Evolutionary conservation across 2,329 filamentous ascomycete genomes (phyloP).

Genomic region (Trematosphaeria pertusa): DNA sequence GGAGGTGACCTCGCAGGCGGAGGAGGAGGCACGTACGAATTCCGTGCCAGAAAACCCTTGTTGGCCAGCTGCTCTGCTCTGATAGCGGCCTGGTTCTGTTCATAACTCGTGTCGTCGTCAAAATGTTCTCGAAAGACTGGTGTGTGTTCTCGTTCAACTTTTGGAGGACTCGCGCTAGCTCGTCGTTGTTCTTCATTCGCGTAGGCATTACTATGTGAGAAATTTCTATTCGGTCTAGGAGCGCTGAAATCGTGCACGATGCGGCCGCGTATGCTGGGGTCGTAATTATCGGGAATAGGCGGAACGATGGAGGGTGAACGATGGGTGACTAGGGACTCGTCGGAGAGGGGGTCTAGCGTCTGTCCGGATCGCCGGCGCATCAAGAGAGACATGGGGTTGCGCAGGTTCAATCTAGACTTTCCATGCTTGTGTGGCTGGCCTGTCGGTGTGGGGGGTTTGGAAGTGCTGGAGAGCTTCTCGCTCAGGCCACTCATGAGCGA

Average conservation of each 20-base stretch:
- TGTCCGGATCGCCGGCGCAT: slow-evolving; percentile 64
- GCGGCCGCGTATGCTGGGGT: slow-evolving; percentile 68
- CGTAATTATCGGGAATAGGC: slow-evolving; percentile 66
- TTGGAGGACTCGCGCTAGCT: slow-evolving; percentile 34
- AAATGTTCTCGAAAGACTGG: slow-evolving; percentile 69
- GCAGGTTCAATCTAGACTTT: slow-evolving; percentile 61
- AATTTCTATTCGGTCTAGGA: slow-evolving; percentile 58
- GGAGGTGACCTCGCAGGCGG: slow-evolving; percentile 16
- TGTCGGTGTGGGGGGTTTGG: slow-evolving; percentile 30
- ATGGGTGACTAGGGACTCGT: slow-evolving; percentile 59
- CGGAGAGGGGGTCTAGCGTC: slow-evolving; percentile 53
- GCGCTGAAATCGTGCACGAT: slow-evolving; percentile 71
- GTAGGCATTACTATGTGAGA: slow-evolving; percentile 44
- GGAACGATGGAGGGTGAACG: slow-evolving; percentile 53
- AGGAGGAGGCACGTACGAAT: slow-evolving; percentile 43
- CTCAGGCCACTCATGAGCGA: slow-evolving; percentile 41
- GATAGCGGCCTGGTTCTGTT: slow-evolving; percentile 51
- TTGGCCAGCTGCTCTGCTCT: slow-evolving; percentile 57
- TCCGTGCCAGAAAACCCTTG: slow-evolving; percentile 55
- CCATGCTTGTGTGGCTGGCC: slow-evolving; percentile 39
- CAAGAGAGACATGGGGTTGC: slow-evolving; percentile 68
- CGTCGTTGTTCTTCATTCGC: slow-evolving; percentile 22
- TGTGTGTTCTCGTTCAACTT: slow-evolving; percentile 56
- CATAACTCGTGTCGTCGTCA: slow-evolving; percentile 57
- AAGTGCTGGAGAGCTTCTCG: slow-evolving; percentile 36